A percentile compares a stretch with the other conserved stretches of the same genome.
Conservation (phyloP, 2,329 filamentous ascomycete genomes). For the Clarireedia sp. region DNA sequence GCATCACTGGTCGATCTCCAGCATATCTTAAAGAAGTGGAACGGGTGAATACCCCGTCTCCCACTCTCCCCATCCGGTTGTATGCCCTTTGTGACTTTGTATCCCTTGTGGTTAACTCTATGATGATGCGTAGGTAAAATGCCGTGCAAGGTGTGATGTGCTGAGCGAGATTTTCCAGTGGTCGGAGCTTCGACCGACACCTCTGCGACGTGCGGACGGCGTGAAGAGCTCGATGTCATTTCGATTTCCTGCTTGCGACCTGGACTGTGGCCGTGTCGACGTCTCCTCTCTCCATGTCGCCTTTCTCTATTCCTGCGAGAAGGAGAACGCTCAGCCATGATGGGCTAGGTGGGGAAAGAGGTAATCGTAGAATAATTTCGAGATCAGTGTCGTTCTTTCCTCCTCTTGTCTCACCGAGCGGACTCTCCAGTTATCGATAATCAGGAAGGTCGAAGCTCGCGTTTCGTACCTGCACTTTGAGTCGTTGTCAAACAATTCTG, state of each 20-base stretch:
- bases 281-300: not conserved
- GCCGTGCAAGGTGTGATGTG: slow-evolving; percentile 4
- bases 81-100: slow-evolving; percentile 31
- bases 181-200: slow-evolving; percentile 6
- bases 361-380: not conserved
- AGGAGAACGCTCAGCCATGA: not conserved
- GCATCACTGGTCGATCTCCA: slow-evolving; percentile 55
- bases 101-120: slow-evolving; percentile 15
- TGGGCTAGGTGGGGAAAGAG: not conserved
- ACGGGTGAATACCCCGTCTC: slow-evolving; percentile 54
- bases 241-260: slow-evolving; percentile 1
- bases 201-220: not conserved
- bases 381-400: not conserved
- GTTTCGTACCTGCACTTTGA: slow-evolving; percentile 1
- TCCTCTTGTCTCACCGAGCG: not conserved
- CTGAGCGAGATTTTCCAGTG: not conserved
- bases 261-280: not conserved
- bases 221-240: slow-evolving; percentile 3
- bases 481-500: not conserved
- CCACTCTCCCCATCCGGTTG: slow-evolving; percentile 58
- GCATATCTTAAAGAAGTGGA: slow-evolving; percentile 55
- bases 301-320: too few relatives aligned
- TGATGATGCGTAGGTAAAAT: slow-evolving; percentile 5
- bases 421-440: not conserved
- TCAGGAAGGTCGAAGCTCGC: not conserved